These are phyloP conservation scores for Volvariella volvacea DNA, from an alignment of 1,284 basidiomycete genomes.

Conservation along the genomic window DNA sequence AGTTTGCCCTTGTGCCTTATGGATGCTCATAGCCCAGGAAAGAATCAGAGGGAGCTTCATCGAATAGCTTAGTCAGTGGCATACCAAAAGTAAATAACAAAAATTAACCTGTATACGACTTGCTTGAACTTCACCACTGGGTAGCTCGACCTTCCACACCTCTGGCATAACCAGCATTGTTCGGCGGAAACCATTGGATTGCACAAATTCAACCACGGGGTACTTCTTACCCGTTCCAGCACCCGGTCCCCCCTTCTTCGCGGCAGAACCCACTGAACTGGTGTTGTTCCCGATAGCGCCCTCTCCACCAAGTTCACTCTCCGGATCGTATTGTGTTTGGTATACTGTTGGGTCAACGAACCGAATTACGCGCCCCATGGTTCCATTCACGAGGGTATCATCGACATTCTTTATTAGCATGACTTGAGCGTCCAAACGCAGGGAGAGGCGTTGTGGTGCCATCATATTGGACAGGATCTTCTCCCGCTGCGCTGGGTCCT, in stretches of 20 bases:
- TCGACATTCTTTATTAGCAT: constrained; percentile 75
- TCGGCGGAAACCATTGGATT: constrained; percentile 51
- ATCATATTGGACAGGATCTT: constrained; percentile 72
- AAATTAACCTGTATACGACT: constrained; percentile 62
- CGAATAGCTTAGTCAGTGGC: constrained; percentile 5
- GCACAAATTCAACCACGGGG: constrained; percentile 75
- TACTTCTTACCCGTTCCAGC: constrained; percentile 33
- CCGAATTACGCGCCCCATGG: constrained; percentile 73
- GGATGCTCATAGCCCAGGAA: constrained; percentile 94
- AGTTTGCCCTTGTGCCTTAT: constrained; percentile 91
- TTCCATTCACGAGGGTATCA: constrained; percentile 81
- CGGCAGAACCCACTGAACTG: constrained; percentile 11
- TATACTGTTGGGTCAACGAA: constrained; percentile 50
- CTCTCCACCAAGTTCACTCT: constrained; percentile 16
- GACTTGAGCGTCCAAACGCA: constrained; percentile 63
- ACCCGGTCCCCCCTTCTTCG: constrained; percentile 15
- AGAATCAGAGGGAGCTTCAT: constrained; percentile 71
- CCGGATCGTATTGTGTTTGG: constrained; percentile 31
- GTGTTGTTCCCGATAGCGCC: constrained; percentile 16
- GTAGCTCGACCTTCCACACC: constrained; percentile 79
- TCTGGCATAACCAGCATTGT: constrained; percentile 68
- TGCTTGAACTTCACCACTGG: constrained; percentile 77
- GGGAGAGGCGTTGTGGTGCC: constrained; percentile 51
- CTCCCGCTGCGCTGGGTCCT: constrained; percentile 45
- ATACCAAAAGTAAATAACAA: constrained; percentile 6